These are phyloP conservation scores for Polyplosphaeria fusca DNA, from an alignment of 495 filamentous ascomycete genomes.

Conservation along the genomic window DNA sequence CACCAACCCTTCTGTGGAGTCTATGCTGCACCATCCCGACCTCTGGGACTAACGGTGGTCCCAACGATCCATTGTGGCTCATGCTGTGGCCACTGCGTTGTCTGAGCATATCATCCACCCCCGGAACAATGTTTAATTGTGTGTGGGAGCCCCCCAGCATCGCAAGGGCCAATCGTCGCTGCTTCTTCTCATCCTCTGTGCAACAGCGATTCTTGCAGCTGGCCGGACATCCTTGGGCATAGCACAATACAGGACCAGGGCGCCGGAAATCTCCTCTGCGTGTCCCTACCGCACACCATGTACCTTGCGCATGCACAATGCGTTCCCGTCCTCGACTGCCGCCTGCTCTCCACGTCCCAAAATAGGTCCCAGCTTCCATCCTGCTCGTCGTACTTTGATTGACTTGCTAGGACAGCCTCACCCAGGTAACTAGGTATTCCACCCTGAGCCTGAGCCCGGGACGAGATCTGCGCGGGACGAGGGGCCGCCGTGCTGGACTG, in stretches of 20 bases:
- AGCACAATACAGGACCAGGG: neutral
- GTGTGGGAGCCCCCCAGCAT: slow-evolving; percentile 13
- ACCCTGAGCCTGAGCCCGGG: neutral
- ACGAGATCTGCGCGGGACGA: slow-evolving; percentile 24
- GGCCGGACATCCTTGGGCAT: slow-evolving; percentile 6
- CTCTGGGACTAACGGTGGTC: slow-evolving; percentile 32
- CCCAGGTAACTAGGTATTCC: no score
- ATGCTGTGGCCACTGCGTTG: slow-evolving; percentile 22
- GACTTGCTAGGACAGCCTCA: slow-evolving; percentile 10
- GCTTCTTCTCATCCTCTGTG: slow-evolving; percentile 1
- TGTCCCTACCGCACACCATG: neutral
- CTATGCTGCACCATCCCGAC: slow-evolving; percentile 31
- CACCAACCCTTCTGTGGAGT: slow-evolving; percentile 16
- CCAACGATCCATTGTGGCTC: slow-evolving; percentile 30
- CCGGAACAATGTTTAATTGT: slow-evolving; percentile 29
- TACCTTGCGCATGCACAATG: slow-evolving; percentile 2
- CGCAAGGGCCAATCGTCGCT: slow-evolving; percentile 9
- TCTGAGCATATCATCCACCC: slow-evolving; percentile 22
- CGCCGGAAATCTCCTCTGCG: neutral
- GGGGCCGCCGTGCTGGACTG: slow-evolving; percentile 11
- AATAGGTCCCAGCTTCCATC: neutral
- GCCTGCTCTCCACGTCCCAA: slow-evolving; percentile 1
- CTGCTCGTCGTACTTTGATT: slow-evolving; percentile 1
- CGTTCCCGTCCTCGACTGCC: slow-evolving; percentile 1
- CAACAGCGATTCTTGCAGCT: neutral